Evolutionary conservation across 2,329 filamentous ascomycete species (phyloP), one percentile per base, ranked within the genome.

Genomic region (Fusarium secorum): DNA sequence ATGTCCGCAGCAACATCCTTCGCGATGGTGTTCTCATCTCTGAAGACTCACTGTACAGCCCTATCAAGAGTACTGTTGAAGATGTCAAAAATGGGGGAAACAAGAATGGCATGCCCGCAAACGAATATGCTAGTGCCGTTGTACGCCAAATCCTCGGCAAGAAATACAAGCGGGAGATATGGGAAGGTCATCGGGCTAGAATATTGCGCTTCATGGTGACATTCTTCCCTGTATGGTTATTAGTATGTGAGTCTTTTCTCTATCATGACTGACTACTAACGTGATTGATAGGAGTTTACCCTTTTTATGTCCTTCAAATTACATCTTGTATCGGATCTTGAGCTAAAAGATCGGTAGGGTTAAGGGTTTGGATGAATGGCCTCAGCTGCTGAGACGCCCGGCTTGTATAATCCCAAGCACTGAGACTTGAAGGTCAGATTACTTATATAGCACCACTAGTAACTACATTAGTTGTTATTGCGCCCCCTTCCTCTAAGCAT

Each of bases 401-500:
- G 13, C 20, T 8, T 20, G 14, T 5, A n/a, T 9, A 5, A 39
- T 14, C 7, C 20, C 13, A 14, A 20, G 13, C 7, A n/a, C 13
- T 39, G 13, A 35, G 9, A 18, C 9, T 1, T 35, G 8, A 14
- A 15, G 3, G 38, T 41, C 1, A 15, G 14, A 7, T 10, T 6
- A 17, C 10, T 41, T 17, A 11, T 4, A 11, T 22, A 17, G 5
- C 14, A 11, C 0, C 4, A 3, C 0, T 2, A 42, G 10, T 20
- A 26, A 13, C 5, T 3, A 6, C 4, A 20, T 20, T 24, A 9
- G 22, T 11, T 20, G 5, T 3, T 20, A 20, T 20, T 4, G 6
- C 15, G 4, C 5, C 11, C 36, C 18, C 11, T 14, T 13, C 3
- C n/a, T 24, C 13, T 4, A 14, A 15, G 6, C 8, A 39, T 39